These are phyloP conservation scores for Rhododendron mucronatum DNA, from an alignment of 148 eudicot species.

Conservation along the genomic window DNA sequence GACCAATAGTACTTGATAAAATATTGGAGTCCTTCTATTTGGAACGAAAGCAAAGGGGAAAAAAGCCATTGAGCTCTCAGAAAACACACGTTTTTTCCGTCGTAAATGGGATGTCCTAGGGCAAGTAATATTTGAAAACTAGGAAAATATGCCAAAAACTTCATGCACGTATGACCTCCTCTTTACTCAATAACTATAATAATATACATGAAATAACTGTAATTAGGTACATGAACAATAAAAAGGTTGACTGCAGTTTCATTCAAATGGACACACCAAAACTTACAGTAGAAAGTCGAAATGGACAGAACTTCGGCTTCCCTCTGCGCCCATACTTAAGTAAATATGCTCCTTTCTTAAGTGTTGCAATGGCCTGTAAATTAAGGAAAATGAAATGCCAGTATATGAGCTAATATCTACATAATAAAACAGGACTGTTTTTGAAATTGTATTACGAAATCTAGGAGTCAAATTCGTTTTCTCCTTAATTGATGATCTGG, in stretches of 20 bases:
- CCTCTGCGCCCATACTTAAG: slow-evolving; percentile 55
- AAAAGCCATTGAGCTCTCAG: neutral
- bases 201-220: neutral
- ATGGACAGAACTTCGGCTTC: slow-evolving; percentile 53
- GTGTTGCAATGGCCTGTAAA: slow-evolving; percentile 42
- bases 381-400: neutral
- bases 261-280: neutral
- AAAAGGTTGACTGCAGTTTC: neutral
- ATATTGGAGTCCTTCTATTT: neutral
- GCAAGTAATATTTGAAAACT: neutral
- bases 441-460: neutral
- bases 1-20: neutral
- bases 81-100: neutral
- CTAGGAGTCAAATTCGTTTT: neutral
- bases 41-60: neutral
- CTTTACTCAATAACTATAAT: neutral
- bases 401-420: neutral
- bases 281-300: slow-evolving; percentile 50
- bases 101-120: neutral
- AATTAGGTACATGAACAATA: neutral
- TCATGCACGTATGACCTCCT: slow-evolving; percentile 1
- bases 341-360: slow-evolving; percentile 50
- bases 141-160: neutral
- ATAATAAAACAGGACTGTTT: neutral
- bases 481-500: neutral